Evolutionary conservation across 2,329 filamentous ascomycete genomes (phyloP), one percentile per base, ranked within the genome.

Genomic region (Exutisphaerella laricina): DNA sequence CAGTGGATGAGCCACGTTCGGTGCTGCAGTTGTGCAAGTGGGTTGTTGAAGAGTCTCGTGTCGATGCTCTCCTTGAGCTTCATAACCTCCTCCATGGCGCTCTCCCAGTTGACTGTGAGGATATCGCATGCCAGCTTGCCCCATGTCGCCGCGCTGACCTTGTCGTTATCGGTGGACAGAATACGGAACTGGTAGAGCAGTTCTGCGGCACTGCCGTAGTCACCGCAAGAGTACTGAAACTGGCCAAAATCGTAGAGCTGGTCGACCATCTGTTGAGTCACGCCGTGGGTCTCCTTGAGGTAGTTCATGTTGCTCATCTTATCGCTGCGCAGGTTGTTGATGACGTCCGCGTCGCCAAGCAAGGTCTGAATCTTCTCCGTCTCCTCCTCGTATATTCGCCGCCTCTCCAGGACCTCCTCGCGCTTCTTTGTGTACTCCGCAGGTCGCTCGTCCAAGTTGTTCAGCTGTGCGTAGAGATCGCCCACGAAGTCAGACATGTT

Each of bases 401-500:
- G 71, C 70, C 84, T 80, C 64, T 82, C 75, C 60, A 97, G 72
- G 49, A 97, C 89, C 64, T 89, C 83, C 66, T 96, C 85, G 62
- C 88, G 79, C 81, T 92, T 94, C 67, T 85, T 82, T 58, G 81
- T 79, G 68, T 89, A 97, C 69, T 96, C 88, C 51, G 84, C 77
- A 38, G 92, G 89, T 41, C 85, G 73, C 50, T 86, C 78, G 48
- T 84, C 76, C 53, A 88, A 79, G 58, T 82, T 77, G 72, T 97
- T 81, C 55, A 98, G 80, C 62, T 96, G 85, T 66, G 85, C 85
- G 75, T 94, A 88, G 56, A 98, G 74, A 61, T 84, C 85, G 62
- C 89, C 89, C 41, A 97, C 87, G 66, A 94, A 98, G 70, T 98
- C 92, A 61, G 85, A 92, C 92, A 98, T 98, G 76, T 97, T 96